Conservation (phyloP, 208 protist genomes). For the Kentomonas sorsogonicus region DNA sequence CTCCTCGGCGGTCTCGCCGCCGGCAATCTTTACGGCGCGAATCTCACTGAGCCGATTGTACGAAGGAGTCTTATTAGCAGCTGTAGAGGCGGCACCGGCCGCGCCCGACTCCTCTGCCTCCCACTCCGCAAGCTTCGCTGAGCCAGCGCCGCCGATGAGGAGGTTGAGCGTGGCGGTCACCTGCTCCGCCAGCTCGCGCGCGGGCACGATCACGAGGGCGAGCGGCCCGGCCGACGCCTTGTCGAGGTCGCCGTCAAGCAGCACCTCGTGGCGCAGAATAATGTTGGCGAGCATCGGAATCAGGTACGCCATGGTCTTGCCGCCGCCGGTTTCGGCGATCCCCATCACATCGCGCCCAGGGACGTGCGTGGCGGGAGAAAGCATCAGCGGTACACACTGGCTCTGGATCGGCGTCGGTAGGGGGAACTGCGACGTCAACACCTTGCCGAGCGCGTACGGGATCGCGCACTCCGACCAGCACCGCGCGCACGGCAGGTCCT, state of each 20-base stretch:
- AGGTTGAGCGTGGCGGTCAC: conserved; percentile 33
- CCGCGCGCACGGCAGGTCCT: conserved; percentile 25
- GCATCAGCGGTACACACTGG: conserved; percentile 65
- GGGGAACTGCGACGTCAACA: conserved; percentile 33
- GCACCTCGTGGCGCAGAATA: too few relatives aligned
- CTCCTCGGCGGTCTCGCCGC: conserved; percentile 49
- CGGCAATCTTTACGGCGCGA: conserved; percentile 68
- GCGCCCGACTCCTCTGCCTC: conserved; percentile 7
- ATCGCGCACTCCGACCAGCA: conserved; percentile 80
- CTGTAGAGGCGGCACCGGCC: background rate
- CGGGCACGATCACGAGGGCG: conserved; percentile 86
- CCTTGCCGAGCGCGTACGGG: conserved; percentile 50
- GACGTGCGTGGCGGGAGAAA: background rate
- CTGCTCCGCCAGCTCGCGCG: conserved; percentile 92
- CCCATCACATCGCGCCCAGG: conserved; percentile 64
- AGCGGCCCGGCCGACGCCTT: conserved; percentile 70
- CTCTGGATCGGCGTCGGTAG: conserved; percentile 75
- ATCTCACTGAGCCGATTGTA: conserved; percentile 54
- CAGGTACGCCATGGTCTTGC: conserved; percentile 92
- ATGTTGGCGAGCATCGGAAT: conserved; percentile 84
- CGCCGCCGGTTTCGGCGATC: conserved; percentile 90
- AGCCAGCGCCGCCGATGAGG: conserved; percentile 13
- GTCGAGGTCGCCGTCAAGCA: conserved; percentile 51
- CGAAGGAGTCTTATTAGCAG: too few relatives aligned
- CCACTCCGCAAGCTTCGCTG: conserved; percentile 6